Percentiles rank a stretch among this genome's conserved stretches.
These are phyloP conservation scores for Aureobasidium sp. DNA, from an alignment of 2,329 filamentous ascomycete species.

Conservation along the genomic window DNA sequence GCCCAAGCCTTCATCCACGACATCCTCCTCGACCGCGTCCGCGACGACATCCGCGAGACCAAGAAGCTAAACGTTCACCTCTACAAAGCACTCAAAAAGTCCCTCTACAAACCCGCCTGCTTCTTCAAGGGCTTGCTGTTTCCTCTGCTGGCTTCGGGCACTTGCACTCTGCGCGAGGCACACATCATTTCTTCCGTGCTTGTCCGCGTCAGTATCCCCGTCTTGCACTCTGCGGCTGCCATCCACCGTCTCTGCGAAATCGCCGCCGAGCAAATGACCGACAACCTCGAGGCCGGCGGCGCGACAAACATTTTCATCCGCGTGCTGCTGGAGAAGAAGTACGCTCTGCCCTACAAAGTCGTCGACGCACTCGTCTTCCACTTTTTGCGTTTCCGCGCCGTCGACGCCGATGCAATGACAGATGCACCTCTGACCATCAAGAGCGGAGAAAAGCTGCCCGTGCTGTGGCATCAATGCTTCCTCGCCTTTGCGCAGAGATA, in stretches of 20 bases:
- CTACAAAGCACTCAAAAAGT: conserved; percentile 89
- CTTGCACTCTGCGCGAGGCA: conserved; percentile 87
- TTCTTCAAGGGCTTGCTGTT: conserved; percentile 98
- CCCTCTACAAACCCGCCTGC: conserved; percentile 83
- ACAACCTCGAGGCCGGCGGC: conserved; percentile 76
- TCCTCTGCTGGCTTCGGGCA: conserved; percentile 73
- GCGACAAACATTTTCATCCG: conserved; percentile 95
- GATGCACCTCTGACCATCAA: conserved; percentile 29
- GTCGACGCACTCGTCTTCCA: conserved; percentile 94
- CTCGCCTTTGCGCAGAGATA: conserved; percentile 90
- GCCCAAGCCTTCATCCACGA: conserved; percentile 81
- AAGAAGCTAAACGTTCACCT: conserved; percentile 94
- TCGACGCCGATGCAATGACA: conserved; percentile 46
- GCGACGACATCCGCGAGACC: conserved; percentile 86
- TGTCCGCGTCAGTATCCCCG: conserved; percentile 74
- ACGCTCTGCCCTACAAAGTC: conserved; percentile 89
- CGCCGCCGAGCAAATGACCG: conserved; percentile 77
- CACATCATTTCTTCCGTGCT: conserved; percentile 85
- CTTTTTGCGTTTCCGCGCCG: conserved; percentile 78
- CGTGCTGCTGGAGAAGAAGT: conserved; percentile 89
- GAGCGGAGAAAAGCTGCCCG: conserved; percentile 57
- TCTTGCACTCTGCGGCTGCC: conserved; percentile 85
- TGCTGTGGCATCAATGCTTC: conserved; percentile 93
- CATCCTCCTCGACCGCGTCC: conserved; percentile 81
- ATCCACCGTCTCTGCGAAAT: conserved; percentile 91